Base-by-base conservation (phyloP, 139 green algal species). In the Limnomonas spitsbergensis region DNA sequence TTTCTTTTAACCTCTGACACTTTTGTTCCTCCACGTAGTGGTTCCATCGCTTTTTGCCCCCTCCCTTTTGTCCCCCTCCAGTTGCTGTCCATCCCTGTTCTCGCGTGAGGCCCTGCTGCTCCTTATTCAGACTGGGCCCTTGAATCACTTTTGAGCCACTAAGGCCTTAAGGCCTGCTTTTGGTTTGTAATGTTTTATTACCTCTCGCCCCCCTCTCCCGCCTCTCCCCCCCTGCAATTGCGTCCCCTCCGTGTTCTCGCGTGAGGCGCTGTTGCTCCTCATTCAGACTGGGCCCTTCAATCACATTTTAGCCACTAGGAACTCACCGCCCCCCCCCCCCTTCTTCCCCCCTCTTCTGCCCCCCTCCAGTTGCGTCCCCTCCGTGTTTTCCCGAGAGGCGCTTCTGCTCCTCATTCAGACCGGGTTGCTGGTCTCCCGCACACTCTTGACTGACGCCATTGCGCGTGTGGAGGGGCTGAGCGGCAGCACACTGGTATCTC, bases 371-470 rank as follows among this genome's bases (percentile, higher is more conserved):
- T 96, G 93, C 82, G 87, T 97, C 37, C 94, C 94, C 4, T 80
- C 75, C 0, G 61, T 78, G 0, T 80, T 90, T 7, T 91, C 82
- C 32, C 71, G 76, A 7, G 93, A 97, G 80, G 91, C 91, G 6
- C 32, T 81, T 1, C 84, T 98, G 32, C 87, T 98, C 26, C 69
- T 1, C n/a, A 3, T 76, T 35, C 83, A 88, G 77, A 89, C 86
- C 3, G 40, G 66, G 2, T 79, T 96, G 73, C 88, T 98, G 26
- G 81, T 98, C 9, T 87, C 80, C 27, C 84, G 94, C 40, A 96
- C 93, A 3, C 85, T 93, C 39, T 87, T 98, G 1, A 97, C 93
- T n/a, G 90, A 97, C 54, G 81, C 83, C 70, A 93, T 97, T 54
- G 89, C 87, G 31, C 53, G 78, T 1, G 80, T 96, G 20, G 93